Evolutionary conservation across 2,329 filamentous ascomycete genomes (phyloP).

Genomic region (Neocatenulostroma microsporum): DNA sequence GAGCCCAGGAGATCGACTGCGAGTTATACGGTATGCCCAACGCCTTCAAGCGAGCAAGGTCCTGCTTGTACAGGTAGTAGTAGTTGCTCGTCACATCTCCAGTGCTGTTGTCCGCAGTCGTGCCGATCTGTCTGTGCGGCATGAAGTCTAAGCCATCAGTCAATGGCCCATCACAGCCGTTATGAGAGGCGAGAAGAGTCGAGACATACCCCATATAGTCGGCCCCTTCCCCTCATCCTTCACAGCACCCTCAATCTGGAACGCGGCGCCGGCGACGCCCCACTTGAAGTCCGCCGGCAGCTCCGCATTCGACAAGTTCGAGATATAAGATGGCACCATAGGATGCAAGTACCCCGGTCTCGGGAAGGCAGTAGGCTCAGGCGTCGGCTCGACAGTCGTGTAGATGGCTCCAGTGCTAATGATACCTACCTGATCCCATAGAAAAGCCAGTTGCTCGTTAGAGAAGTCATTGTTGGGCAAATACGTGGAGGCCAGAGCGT

Average conservation of each 20-base stretch:
- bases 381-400: conserved; percentile 24
- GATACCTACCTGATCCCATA: conserved; percentile 26
- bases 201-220: conserved; percentile 17
- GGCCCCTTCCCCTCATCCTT: conserved; percentile 16
- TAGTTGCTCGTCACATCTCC: conserved; percentile 46
- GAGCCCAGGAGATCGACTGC: conserved; percentile 41
- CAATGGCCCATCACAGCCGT: too few relatives aligned
- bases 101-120: conserved; percentile 18
- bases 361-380: conserved; percentile 27
- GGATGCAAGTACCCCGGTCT: conserved; percentile 30
- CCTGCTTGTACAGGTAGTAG: conserved; percentile 45
- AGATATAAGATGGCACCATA: conserved; percentile 28
- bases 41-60: conserved; percentile 31
- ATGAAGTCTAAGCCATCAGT: conserved; percentile 3
- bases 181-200: too few relatives aligned
- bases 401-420: conserved; percentile 19
- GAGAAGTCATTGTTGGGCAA: conserved; percentile 40
- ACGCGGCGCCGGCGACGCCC: conserved; percentile 17
- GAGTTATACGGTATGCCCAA: conserved; percentile 24
- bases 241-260: conserved; percentile 19
- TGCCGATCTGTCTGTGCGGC: conserved; percentile 18
- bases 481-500: too few relatives aligned
- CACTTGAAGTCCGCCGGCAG: conserved; percentile 18
- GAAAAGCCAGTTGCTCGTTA: conserved; percentile 38
- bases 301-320: conserved; percentile 26